Evolutionary conservation across 441 rosid genomes (phyloP).

Genomic region (Erodium chrysanthum): DNA sequence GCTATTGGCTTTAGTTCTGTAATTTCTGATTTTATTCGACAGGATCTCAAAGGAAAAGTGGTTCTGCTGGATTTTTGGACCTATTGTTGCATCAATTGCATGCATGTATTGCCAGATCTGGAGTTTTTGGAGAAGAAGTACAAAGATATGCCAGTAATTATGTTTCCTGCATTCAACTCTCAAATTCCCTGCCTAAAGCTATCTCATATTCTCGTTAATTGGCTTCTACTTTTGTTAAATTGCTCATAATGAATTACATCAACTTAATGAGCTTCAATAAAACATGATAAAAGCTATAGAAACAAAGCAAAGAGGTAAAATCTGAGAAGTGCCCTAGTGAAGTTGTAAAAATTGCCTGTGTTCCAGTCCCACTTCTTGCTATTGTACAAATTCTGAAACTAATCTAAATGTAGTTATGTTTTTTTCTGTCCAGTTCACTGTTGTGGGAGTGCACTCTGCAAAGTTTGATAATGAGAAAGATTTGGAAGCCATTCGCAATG

Average conservation of each 20-base stretch:
- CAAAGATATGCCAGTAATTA: slow-evolving; percentile 63
- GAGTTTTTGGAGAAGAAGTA: slow-evolving; percentile 84
- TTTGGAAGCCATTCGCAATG: slow-evolving; percentile 82
- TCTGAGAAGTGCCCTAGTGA: neutral
- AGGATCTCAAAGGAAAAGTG: slow-evolving; percentile 88
- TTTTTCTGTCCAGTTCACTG: slow-evolving; percentile 51
- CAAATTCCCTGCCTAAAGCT: neutral
- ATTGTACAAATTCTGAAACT: slow-evolving; percentile 1
- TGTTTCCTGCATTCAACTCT: slow-evolving; percentile 10
- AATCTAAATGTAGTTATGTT: slow-evolving; percentile 2
- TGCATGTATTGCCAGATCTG: slow-evolving; percentile 88
- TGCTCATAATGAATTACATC: slow-evolving; percentile 2
- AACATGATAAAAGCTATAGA: neutral
- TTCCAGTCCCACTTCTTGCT: neutral
- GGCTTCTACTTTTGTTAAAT: neutral
- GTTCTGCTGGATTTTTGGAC: slow-evolving; percentile 97
- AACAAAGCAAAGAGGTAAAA: neutral
- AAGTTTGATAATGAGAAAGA: slow-evolving; percentile 96
- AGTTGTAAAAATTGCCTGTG: slow-evolving; percentile 7
- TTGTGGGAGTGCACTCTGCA: slow-evolving; percentile 98
- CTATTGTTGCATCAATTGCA: slow-evolving; percentile 89
- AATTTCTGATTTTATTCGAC: slow-evolving; percentile 24
- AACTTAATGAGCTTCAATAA: neutral
- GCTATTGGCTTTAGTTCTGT: slow-evolving; percentile 11
- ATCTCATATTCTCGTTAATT: neutral